Base-by-base conservation (phyloP, 2,329 filamentous ascomycete genomes). In the Chaetomium olivaceum region DNA sequence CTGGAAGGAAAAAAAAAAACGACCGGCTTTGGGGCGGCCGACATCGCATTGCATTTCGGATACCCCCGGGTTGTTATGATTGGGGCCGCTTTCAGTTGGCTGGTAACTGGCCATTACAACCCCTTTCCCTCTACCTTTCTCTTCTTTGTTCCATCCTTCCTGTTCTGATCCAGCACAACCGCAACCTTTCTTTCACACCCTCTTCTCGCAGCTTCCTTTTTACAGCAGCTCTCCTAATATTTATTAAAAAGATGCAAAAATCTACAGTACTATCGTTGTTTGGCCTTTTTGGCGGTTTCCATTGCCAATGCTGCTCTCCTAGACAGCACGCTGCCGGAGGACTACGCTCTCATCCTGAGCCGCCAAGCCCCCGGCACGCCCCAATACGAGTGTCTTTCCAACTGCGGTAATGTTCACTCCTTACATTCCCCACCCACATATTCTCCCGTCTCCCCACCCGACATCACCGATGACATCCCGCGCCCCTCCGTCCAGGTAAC, bases 311-410 rank as follows among this genome's bases (percentile, higher is more conserved):
- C 57, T 21, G 23, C 57, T n/a, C 39, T 50, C 39, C 46, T 48
- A 3, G 25, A 58, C 39, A 27, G 11, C 25, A 21, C 11, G 1
- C 33, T 12, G 33, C 33, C 9, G 5, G n/a, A 9, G 4, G 39
- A 48, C 57, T 29, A 14, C 51, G 61, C 67, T 23, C 29, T 69
- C 46, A 64, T 52, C 21, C 21, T 77, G 61, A 78, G 76, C 69
- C 80, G 81, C n/a, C 80, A 82, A 70, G 77, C 78, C 21, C 79
- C 80, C 14, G 81, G 80, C 6, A 78, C 77, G 5, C 76, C 80
- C 5, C 67, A 74, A 7, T 83, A 80, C 70, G 74, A 82, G 51
- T 85, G 83, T 73, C 82, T 84, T 68, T 77, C 79, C 69, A 79
- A 80, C 73, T 84, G 82, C 74, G 82, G 82, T 83, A 74, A 66